Conservation (phyloP, 2,329 filamentous ascomycete genomes). For the Ophiostoma sp. region DNA sequence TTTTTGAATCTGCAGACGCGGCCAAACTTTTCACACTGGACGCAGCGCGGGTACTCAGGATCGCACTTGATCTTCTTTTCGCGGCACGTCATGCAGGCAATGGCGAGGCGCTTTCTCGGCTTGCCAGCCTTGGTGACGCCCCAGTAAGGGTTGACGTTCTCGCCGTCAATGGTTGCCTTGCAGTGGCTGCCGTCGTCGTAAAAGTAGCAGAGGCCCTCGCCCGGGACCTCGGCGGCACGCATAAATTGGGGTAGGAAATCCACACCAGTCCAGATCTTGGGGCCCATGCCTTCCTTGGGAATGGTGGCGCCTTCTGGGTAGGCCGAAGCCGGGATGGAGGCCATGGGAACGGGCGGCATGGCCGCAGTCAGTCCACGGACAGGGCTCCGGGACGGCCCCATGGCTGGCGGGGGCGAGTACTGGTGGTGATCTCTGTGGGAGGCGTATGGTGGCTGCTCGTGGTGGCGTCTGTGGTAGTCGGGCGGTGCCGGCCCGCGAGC, state of each 20-base stretch:
- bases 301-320: slow-evolving; percentile 39
- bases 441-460: slow-evolving; percentile 1
- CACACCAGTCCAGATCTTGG: slow-evolving; percentile 65
- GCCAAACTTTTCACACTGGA: slow-evolving; percentile 89
- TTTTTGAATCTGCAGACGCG: slow-evolving; percentile 79
- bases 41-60: slow-evolving; percentile 77
- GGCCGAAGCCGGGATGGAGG: slow-evolving; percentile 32
- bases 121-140: slow-evolving; percentile 92
- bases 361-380: neutral
- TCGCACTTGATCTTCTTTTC: slow-evolving; percentile 99
- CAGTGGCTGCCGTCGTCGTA: slow-evolving; percentile 82
- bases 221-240: slow-evolving; percentile 61
- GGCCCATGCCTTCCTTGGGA: slow-evolving; percentile 56
- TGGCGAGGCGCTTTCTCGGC: slow-evolving; percentile 81
- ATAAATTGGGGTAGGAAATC: slow-evolving; percentile 64
- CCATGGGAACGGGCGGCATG: neutral
- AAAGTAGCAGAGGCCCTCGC: slow-evolving; percentile 76
- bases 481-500: neutral
- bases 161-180: slow-evolving; percentile 77
- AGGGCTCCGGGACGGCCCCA: slow-evolving; percentile 10
- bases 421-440: slow-evolving; percentile 6
- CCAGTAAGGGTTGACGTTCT: slow-evolving; percentile 85
- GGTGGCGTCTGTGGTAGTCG: slow-evolving; percentile 17
- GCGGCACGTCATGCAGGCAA: slow-evolving; percentile 87
- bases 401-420: slow-evolving; percentile 1